phyloP scores from a whole-genome alignment of 1,139 yeast genomes.

The Candida anutae region DNA sequence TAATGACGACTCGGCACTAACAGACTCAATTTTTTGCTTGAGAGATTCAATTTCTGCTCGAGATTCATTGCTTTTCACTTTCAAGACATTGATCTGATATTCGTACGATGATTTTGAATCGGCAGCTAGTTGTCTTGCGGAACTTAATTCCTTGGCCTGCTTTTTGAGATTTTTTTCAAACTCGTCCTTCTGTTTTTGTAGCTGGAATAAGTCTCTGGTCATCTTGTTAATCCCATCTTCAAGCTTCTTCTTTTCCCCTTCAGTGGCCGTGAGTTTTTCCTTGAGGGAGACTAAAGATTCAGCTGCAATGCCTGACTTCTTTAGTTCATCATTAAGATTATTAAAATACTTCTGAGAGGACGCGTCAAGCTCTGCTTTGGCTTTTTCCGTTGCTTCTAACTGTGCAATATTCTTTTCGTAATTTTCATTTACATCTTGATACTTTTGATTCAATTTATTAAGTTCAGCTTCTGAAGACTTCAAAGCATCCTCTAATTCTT shows the following conservation, averaged over 20 bases:
- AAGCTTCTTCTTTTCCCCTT: conserved; percentile 53
- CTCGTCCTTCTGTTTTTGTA: conserved; percentile 53
- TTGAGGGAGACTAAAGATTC: conserved; percentile 18
- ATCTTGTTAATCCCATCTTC: conserved; percentile 88
- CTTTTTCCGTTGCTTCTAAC: conserved; percentile 6
- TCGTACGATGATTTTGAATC: conserved; percentile 14
- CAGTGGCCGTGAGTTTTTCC: conserved; percentile 19
- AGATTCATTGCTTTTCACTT: conserved; percentile 15
- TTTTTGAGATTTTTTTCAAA: conserved; percentile 36
- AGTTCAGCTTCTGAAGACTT: conserved; percentile 14
- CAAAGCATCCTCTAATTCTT: conserved; percentile 27
- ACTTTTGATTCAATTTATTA: conserved; percentile 2
- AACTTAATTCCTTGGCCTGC: conserved; percentile 30
- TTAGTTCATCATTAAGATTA: conserved; percentile 24
- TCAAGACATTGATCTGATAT: conserved; percentile 15
- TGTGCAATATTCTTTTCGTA: conserved; percentile 4
- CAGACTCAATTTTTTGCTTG: conserved; percentile 9
- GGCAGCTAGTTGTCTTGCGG: conserved; percentile 7
- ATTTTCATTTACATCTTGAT: conserved; percentile 3
- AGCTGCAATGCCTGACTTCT: conserved; percentile 13
- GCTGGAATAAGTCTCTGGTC: conserved; percentile 71
- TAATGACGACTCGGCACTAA: conserved; percentile 7
- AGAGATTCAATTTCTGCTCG: conserved; percentile 17
- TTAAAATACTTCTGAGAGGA: conserved; percentile 19
- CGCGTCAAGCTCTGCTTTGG: conserved; percentile 14